phyloP scores from a whole-genome alignment of 345 rosid genomes.

The Murraya paniculata region DNA sequence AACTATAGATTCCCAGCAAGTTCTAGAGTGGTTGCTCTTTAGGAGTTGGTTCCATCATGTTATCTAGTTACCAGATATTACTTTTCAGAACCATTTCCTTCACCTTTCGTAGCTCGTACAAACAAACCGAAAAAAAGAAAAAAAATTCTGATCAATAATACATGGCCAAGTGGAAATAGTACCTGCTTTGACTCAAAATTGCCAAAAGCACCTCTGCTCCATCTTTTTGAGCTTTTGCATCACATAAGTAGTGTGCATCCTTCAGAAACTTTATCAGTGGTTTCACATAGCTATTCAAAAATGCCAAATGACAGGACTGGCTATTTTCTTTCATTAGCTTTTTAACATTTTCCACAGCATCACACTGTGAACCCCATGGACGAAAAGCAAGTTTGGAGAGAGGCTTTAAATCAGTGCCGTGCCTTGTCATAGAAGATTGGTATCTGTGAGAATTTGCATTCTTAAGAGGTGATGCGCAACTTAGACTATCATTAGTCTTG shows the following conservation, averaged over 20 bases:
- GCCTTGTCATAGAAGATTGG: not conserved
- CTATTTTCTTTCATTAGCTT: constrained; percentile 18
- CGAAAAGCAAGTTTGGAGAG: constrained; percentile 20
- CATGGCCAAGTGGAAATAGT: constrained; percentile 6
- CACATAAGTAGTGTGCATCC: constrained; percentile 25
- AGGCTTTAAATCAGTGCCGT: constrained; percentile 5
- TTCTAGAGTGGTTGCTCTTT: not conserved
- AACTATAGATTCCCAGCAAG: not conserved
- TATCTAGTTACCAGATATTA: not conserved
- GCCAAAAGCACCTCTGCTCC: constrained; percentile 35
- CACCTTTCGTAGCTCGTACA: not conserved
- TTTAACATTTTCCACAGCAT: constrained; percentile 28
- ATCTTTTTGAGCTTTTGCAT: constrained; percentile 28
- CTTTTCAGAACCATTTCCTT: not conserved
- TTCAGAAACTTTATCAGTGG: constrained; percentile 35
- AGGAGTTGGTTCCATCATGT: not conserved
- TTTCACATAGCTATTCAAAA: constrained; percentile 12
- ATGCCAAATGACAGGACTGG: not conserved
- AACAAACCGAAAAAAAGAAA: not conserved
- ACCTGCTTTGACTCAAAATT: constrained; percentile 34
- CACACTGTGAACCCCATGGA: constrained; percentile 36
- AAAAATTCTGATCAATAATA: not conserved
- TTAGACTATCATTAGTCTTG: not conserved
- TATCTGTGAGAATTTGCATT: constrained; percentile 1
- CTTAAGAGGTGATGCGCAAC: constrained; percentile 3